Evolutionary conservation across 306 rosid species (phyloP).

Genomic region (Vigna radiata): DNA sequence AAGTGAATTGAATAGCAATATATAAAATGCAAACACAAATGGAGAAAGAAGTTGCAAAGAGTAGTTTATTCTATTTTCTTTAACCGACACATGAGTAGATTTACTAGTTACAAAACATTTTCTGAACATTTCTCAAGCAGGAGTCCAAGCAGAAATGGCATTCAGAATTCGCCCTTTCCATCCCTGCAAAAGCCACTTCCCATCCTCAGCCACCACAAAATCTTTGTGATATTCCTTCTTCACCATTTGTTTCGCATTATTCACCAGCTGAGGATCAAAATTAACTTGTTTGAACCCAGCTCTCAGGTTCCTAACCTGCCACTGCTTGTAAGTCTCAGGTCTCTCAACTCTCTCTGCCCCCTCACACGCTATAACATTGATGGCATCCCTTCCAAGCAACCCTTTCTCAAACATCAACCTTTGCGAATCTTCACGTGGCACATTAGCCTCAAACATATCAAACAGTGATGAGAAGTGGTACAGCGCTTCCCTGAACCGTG

Average conservation of each 20-base stretch:
- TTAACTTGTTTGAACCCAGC: conserved; percentile 79
- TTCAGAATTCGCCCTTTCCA: conserved; percentile 78
- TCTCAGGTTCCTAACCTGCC: conserved; percentile 78
- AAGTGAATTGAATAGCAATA: conserved; percentile 31
- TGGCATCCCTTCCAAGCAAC: conserved; percentile 66
- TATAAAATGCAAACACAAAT: not conserved
- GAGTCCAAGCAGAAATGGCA: conserved; percentile 80
- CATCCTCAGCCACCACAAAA: conserved; percentile 67
- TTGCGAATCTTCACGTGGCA: conserved; percentile 61
- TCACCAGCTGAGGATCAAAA: conserved; percentile 56
- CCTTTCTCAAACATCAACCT: conserved; percentile 67
- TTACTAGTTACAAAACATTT: conserved; percentile 10
- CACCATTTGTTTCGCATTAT: conserved; percentile 52
- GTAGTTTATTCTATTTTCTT: not conserved
- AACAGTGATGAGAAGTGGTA: conserved; percentile 77
- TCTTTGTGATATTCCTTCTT: conserved; percentile 71
- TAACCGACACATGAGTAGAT: conserved; percentile 15
- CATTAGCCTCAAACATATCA: conserved; percentile 76
- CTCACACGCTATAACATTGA: conserved; percentile 87
- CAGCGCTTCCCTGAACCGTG: conserved; percentile 75
- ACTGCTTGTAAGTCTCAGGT: conserved; percentile 87
- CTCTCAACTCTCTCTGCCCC: conserved; percentile 77
- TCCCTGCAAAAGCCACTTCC: conserved; percentile 80
- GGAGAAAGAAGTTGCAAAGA: not conserved
- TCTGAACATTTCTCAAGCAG: conserved; percentile 47